Conservation (phyloP, 129 eudicot genomes). For the Tagetes patula region DNA sequence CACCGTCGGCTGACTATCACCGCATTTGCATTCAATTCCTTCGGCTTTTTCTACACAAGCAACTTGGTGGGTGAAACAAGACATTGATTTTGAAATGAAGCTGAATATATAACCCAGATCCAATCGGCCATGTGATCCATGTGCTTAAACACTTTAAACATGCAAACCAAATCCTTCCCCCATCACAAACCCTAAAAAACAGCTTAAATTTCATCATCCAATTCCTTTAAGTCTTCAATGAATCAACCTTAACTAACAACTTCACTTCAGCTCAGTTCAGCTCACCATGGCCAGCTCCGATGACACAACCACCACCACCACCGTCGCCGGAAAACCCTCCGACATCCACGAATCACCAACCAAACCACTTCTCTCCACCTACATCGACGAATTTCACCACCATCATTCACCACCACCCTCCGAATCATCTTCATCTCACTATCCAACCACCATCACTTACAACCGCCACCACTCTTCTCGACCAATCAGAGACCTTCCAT, state of each 20-base stretch:
- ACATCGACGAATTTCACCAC: constrained; percentile 37
- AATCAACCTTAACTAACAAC: constrained; percentile 23
- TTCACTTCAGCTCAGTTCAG: not conserved
- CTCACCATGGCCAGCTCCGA: constrained; percentile 44
- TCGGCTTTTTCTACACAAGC: too few species aligned
- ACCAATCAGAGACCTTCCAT: constrained; percentile 63
- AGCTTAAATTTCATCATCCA: constrained; percentile 8
- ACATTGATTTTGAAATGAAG: not conserved
- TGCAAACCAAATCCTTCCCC: not conserved
- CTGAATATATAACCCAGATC: constrained; percentile 1
- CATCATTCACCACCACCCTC: constrained; percentile 44
- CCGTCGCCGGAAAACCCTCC: constrained; percentile 27
- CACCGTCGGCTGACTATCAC: too few species aligned
- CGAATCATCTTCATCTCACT: constrained; percentile 47
- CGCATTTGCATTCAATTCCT: too few species aligned
- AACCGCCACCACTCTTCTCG: constrained; percentile 41
- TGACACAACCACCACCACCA: constrained; percentile 46
- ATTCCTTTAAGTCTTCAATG: not conserved
- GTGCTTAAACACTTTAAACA: constrained; percentile 26
- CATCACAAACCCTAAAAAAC: constrained; percentile 29
- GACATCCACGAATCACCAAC: constrained; percentile 36
- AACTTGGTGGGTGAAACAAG: constrained; percentile 17
- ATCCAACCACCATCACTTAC: constrained; percentile 59
- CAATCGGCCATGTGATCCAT: constrained; percentile 34
- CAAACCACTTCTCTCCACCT: constrained; percentile 45